These are phyloP conservation scores for Apiotrichum montevideense DNA, from an alignment of 1,284 basidiomycete genomes.

Conservation along the genomic window DNA sequence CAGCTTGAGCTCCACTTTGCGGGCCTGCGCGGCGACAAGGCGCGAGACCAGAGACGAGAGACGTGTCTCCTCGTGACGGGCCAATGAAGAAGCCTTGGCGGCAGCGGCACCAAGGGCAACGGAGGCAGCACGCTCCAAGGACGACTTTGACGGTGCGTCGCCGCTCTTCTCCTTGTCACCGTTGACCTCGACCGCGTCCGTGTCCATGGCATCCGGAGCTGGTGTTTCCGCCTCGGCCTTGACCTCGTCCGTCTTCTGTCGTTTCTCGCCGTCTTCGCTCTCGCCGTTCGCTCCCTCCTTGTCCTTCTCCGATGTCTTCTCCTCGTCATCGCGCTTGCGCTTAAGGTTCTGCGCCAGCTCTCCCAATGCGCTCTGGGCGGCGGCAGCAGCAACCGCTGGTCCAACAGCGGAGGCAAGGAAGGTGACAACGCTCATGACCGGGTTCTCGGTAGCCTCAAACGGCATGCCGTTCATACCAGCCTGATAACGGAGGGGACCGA, in stretches of 20 bases:
- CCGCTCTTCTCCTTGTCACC: constrained; percentile 22
- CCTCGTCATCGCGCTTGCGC: constrained; percentile 49
- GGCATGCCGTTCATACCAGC: constrained; percentile 58
- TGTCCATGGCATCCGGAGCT: constrained; percentile 27
- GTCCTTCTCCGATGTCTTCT: constrained; percentile 12
- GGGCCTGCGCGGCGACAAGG: constrained; percentile 83
- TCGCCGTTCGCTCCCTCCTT: constrained; percentile 16
- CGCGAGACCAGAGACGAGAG: constrained; percentile 74
- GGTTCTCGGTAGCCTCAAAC: constrained; percentile 92
- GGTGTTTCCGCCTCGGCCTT: constrained; percentile 19
- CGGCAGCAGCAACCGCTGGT: constrained; percentile 85
- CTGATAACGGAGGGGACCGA: constrained; percentile 69
- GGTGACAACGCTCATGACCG: constrained; percentile 96
- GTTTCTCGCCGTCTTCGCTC: constrained; percentile 20
- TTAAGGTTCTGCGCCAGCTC: constrained; percentile 60
- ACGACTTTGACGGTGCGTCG: constrained; percentile 60
- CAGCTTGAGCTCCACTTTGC: constrained; percentile 91
- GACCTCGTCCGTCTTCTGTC: constrained; percentile 11
- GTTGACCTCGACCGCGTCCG: constrained; percentile 31
- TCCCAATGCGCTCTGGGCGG: constrained; percentile 80
- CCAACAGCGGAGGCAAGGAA: constrained; percentile 90
- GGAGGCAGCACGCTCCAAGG: constrained; percentile 70
- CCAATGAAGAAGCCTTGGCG: constrained; percentile 73
- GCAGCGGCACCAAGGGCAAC: constrained; percentile 85
- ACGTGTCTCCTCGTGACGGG: constrained; percentile 75